phyloP scores from a whole-genome alignment of 305 asterid genomes.

The Caryopteris hybrid region DNA sequence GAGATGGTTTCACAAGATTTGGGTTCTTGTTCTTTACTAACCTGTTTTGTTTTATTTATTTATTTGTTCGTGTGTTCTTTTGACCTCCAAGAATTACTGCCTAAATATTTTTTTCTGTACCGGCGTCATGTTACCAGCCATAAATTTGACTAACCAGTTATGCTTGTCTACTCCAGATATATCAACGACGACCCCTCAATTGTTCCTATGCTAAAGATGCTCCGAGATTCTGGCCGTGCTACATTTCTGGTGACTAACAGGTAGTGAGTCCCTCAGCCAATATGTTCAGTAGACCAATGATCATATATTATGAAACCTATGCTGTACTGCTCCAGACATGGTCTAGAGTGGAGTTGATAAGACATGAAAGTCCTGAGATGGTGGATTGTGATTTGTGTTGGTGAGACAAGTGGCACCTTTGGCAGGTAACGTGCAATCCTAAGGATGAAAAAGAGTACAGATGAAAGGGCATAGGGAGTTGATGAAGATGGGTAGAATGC shows the following conservation, averaged over 20 bases:
- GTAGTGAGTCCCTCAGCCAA: conserved; percentile 28
- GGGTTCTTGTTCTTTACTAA: background rate
- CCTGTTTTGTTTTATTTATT: background rate
- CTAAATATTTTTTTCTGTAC: background rate
- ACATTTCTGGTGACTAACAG: conserved; percentile 98
- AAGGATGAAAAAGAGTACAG: background rate
- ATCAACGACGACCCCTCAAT: conserved; percentile 71
- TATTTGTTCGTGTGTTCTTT: background rate
- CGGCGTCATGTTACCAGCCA: background rate
- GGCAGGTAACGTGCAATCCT: background rate
- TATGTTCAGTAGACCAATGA: conserved; percentile 1
- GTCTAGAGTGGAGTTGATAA: background rate
- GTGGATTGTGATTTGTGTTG: background rate
- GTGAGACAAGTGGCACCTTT: background rate
- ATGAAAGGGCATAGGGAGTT: background rate
- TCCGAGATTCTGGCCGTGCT: conserved; percentile 88
- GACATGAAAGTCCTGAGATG: background rate
- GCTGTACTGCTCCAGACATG: background rate
- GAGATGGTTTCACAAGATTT: background rate
- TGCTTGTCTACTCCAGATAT: conserved; percentile 39
- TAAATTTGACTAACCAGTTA: conserved; percentile 11
- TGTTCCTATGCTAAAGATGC: conserved; percentile 93
- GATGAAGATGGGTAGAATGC: background rate
- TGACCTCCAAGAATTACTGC: conserved; percentile 12
- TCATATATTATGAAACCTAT: background rate